Base-by-base conservation (phyloP, 148 eudicot species). In the Cornus florida region DNA sequence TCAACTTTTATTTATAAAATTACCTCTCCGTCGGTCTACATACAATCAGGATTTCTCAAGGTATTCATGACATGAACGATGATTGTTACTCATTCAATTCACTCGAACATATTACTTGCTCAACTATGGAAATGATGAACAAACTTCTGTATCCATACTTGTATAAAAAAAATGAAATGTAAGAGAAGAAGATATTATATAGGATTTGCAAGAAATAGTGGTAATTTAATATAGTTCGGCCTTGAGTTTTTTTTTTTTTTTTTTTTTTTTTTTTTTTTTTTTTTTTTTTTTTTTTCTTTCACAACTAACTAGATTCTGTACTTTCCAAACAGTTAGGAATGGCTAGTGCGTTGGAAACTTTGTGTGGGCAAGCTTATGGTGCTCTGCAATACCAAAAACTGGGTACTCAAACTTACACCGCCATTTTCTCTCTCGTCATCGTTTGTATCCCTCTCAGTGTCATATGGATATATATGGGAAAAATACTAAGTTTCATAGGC, bases 341-440 rank as follows among this genome's bases (percentile, higher is more conserved):
- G 96, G 89, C 91, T 41, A 84, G 89, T 82, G 97, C 90, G 60
- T 78, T 95, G 74, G 97, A 95, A 82, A 95, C 98, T 39, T 78
- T 93, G 50, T 88, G 97, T 23, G 98, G 98, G 24, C 97, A 94
- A 80, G 91, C 98, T 24, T 93, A 83, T 84, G 98, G 98, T 71
- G 97, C 98, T 64, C 70, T 87, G 23, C 98, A 93, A 75, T 93
- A 91, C 82, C 73, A 83, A 69, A 95, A 90, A 77, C 67, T 93
- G 17, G 98, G 97, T 77, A 95, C 92, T 28, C 92, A 88, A 73
- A 90, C 90, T 17, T 90, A 91, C 89, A 91, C 95, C 4, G 94
- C 94, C 3, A 91, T 95, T 71, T 80, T 93, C 65, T 95, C 86
- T 57, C 92, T 92, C 19, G 31, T 80, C 62, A 71, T 91, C 67